A percentile compares a stretch with the other conserved stretches of the same genome.
These are phyloP conservation scores for Parasitella parasitica DNA, from an alignment of 371 early-diverging fungal species.

Conservation along the genomic window DNA sequence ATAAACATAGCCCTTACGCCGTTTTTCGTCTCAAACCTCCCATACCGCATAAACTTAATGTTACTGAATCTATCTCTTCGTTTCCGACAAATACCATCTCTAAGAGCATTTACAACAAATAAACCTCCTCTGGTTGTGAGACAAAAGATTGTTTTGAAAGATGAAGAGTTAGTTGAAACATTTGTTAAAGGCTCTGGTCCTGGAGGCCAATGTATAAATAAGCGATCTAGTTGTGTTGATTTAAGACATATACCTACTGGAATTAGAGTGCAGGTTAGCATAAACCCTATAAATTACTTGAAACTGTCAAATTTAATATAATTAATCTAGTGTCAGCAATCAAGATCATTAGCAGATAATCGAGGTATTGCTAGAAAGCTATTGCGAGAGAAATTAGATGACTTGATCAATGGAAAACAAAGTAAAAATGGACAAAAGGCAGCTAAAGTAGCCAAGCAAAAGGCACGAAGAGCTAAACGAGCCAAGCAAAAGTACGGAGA, in stretches of 20 bases:
- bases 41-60: neutral
- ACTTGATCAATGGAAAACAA: slow-evolving; percentile 60
- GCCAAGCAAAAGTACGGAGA: slow-evolving; percentile 45
- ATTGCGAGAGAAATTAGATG: slow-evolving; percentile 68
- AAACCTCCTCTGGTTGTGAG: slow-evolving; percentile 10
- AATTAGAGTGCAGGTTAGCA: slow-evolving; percentile 63
- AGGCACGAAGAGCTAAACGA: slow-evolving; percentile 58
- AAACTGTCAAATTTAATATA: neutral
- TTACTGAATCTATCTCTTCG: neutral
- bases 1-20: neutral
- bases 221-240: slow-evolving; percentile 82
- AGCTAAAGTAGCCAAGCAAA: slow-evolving; percentile 59
- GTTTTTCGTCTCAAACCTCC: neutral
- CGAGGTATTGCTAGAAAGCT: slow-evolving; percentile 75
- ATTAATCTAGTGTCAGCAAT: slow-evolving; percentile 69
- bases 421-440: slow-evolving; percentile 70
- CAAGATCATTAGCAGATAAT: slow-evolving; percentile 75
- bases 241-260: slow-evolving; percentile 85
- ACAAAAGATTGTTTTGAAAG: slow-evolving; percentile 63
- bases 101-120: neutral
- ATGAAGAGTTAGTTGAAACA: slow-evolving; percentile 80
- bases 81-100: neutral
- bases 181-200: slow-evolving; percentile 90
- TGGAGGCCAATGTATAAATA: slow-evolving; percentile 95
- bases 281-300: neutral